Conservation (phyloP, 495 filamentous ascomycete genomes). For the Penicillium ochrochloron region DNA sequence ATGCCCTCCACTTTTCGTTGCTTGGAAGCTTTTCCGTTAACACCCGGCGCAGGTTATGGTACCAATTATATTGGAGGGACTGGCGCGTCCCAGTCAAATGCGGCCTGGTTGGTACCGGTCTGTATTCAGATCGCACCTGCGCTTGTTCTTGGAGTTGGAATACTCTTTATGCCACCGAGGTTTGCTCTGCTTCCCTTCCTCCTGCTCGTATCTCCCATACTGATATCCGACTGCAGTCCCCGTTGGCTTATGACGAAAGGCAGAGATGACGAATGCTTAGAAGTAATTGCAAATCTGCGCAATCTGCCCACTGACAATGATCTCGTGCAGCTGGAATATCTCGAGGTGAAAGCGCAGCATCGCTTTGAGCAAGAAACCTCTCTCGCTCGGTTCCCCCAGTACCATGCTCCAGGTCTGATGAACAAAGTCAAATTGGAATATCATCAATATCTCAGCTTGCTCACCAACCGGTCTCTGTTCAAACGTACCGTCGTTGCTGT, state of each 20-base stretch:
- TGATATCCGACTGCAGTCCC: neutral
- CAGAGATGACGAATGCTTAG: conserved; percentile 31
- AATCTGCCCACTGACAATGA: conserved; percentile 58
- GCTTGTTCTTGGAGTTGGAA: conserved; percentile 43
- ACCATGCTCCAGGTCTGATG: conserved; percentile 36
- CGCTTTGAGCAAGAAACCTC: conserved; percentile 75
- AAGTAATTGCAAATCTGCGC: conserved; percentile 67
- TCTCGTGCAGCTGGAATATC: conserved; percentile 75
- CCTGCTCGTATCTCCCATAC: neutral
- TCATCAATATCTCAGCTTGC: conserved; percentile 37
- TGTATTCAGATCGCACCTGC: conserved; percentile 53
- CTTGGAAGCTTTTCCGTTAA: too few species aligned
- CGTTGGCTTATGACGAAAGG: conserved; percentile 20
- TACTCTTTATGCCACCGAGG: conserved; percentile 48
- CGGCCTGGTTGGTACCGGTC: conserved; percentile 50
- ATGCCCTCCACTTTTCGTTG: neutral
- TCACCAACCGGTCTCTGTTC: conserved; percentile 43
- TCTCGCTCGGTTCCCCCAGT: conserved; percentile 48
- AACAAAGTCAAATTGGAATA: conserved; percentile 39
- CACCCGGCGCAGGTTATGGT: conserved; percentile 17
- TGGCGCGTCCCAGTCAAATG: conserved; percentile 44
- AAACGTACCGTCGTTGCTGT: conserved; percentile 43
- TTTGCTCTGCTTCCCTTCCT: neutral
- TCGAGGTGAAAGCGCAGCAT: conserved; percentile 78
- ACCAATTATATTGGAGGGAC: conserved; percentile 45